Evolutionary conservation across 495 filamentous ascomycete species (phyloP).

Genomic region (Oleoguttula mirabilis): DNA sequence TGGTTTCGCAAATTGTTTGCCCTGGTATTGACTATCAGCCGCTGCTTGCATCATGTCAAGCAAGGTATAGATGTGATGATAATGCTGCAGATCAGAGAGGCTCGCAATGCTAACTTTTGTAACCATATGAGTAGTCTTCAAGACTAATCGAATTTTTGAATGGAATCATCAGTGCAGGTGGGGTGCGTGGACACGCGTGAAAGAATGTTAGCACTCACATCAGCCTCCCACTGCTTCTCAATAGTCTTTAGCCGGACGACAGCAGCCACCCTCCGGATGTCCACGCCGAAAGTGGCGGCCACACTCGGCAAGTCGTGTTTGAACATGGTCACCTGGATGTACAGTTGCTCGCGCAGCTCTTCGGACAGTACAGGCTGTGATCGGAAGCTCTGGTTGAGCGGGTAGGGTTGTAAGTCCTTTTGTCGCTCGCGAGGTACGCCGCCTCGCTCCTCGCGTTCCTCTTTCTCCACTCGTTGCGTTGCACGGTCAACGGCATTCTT

Average conservation of each 20-base stretch:
- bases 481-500: slow-evolving; percentile 1
- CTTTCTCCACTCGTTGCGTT: slow-evolving; percentile 13
- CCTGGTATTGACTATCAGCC: too few species aligned
- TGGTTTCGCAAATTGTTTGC: slow-evolving; percentile 60
- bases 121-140: slow-evolving; percentile 70
- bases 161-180: slow-evolving; percentile 57
- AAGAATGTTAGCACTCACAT: slow-evolving; percentile 46
- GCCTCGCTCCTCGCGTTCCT: slow-evolving; percentile 17
- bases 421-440: slow-evolving; percentile 29
- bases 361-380: slow-evolving; percentile 69
- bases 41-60: too few species aligned
- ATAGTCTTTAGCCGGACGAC: slow-evolving; percentile 78
- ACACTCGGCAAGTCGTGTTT: slow-evolving; percentile 64
- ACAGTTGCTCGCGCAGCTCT: slow-evolving; percentile 62
- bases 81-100: slow-evolving; percentile 33
- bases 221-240: slow-evolving; percentile 59
- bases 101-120: slow-evolving; percentile 34
- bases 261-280: slow-evolving; percentile 77
- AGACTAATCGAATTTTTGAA: slow-evolving; percentile 90
- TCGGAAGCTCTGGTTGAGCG: slow-evolving; percentile 56
- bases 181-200: slow-evolving; percentile 22
- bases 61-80: slow-evolving; percentile 2
- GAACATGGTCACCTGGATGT: slow-evolving; percentile 46
- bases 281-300: slow-evolving; percentile 64
- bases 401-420: slow-evolving; percentile 51